phyloP scores from a whole-genome alignment of 2,329 filamentous ascomycete species.

The Phialophora verrucosa region DNA sequence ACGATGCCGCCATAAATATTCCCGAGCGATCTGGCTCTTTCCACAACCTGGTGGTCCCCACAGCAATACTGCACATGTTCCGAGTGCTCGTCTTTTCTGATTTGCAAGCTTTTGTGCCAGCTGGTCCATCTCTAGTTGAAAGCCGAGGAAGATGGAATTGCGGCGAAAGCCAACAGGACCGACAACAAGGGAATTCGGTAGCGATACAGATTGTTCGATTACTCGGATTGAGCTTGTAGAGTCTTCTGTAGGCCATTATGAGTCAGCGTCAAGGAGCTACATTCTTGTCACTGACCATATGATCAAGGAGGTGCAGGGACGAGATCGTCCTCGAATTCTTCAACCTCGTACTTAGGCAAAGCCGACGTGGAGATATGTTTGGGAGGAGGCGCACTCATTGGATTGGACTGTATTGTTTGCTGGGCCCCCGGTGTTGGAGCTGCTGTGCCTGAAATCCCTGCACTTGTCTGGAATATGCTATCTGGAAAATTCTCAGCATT shows the following conservation, averaged over 20 bases:
- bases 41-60: slow-evolving; percentile 69
- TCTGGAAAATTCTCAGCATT: slow-evolving; percentile 22
- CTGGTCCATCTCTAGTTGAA: slow-evolving; percentile 62
- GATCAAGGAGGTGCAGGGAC: slow-evolving; percentile 23
- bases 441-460: slow-evolving; percentile 15
- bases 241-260: slow-evolving; percentile 25
- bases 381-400: slow-evolving; percentile 33
- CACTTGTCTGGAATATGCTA: slow-evolving; percentile 23
- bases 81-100: slow-evolving; percentile 60
- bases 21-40: slow-evolving; percentile 70
- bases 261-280: slow-evolving; percentile 33
- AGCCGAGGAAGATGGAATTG: slow-evolving; percentile 68
- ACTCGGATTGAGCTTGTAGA: slow-evolving; percentile 26
- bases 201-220: slow-evolving; percentile 19
- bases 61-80: slow-evolving; percentile 68
- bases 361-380: slow-evolving; percentile 26
- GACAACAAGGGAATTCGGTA: slow-evolving; percentile 46
- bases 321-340: slow-evolving; percentile 34
- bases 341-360: slow-evolving; percentile 34
- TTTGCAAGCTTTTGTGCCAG: slow-evolving; percentile 67
- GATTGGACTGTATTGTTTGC: slow-evolving; percentile 22
- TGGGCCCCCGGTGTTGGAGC: slow-evolving; percentile 13
- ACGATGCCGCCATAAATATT: slow-evolving; percentile 68
- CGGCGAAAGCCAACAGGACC: slow-evolving; percentile 65
- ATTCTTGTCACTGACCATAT: slow-evolving; percentile 27